Evolutionary conservation across 208 protist species (phyloP).

Genomic region (Acanthamoeba lenticulata): DNA sequence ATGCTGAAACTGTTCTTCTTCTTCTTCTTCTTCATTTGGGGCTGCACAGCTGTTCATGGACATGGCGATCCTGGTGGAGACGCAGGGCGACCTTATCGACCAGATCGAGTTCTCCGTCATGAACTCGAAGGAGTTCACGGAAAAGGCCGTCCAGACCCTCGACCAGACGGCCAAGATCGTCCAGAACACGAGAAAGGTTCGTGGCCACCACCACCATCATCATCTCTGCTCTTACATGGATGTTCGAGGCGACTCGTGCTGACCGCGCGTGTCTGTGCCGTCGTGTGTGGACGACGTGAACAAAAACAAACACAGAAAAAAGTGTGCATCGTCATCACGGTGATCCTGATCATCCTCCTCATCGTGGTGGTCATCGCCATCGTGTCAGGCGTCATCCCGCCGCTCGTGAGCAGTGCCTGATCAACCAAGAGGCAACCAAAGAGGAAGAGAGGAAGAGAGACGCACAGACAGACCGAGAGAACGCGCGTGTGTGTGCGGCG

Average conservation of each 20-base stretch:
- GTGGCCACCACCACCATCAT: no score
- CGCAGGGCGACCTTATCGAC: slow-evolving; percentile 50
- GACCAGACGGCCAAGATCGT: slow-evolving; percentile 22
- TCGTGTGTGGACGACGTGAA: no score
- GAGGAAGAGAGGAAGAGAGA: no score
- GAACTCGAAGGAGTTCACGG: slow-evolving; percentile 47
- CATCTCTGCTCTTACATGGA: background rate
- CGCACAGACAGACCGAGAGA: no score
- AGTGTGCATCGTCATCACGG: slow-evolving; percentile 54
- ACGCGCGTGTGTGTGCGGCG: no score
- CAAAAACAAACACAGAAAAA: background rate
- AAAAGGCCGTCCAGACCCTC: slow-evolving; percentile 29
- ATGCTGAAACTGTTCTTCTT: no score
- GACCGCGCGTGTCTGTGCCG: background rate
- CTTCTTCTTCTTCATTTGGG: no score
- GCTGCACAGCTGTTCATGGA: slow-evolving; percentile 63
- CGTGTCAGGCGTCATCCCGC: slow-evolving; percentile 36
- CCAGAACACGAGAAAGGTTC: slow-evolving; percentile 50
- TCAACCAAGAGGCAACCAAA: no score
- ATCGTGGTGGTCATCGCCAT: slow-evolving; percentile 20
- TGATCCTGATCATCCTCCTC: slow-evolving; percentile 11
- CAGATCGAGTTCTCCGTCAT: slow-evolving; percentile 49
- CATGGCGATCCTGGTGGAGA: slow-evolving; percentile 54
- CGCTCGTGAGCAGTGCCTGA: background rate
- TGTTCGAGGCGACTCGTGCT: background rate